These are phyloP conservation scores for Botryotinia narcissicola DNA, from an alignment of 2,329 filamentous ascomycete genomes.

Conservation along the genomic window DNA sequence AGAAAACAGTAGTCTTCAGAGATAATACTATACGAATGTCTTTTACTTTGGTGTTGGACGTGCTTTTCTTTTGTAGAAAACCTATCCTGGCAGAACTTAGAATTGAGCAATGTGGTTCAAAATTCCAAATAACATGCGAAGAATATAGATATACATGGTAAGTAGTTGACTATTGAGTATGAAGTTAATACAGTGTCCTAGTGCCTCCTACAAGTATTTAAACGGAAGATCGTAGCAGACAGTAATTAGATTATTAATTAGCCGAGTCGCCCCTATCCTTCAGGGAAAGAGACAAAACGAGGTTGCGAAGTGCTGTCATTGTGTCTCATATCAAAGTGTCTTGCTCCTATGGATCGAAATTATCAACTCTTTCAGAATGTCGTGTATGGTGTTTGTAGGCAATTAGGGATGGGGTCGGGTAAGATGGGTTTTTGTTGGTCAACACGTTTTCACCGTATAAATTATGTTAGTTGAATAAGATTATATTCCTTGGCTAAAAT, in stretches of 20 bases:
- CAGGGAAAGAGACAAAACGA: background rate
- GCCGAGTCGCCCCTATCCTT: background rate
- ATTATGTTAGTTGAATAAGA: background rate
- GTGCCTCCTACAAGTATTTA: background rate
- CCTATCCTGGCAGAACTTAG: background rate
- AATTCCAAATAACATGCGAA: background rate
- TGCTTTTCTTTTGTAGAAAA: background rate
- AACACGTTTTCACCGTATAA: background rate
- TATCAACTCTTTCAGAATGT: background rate
- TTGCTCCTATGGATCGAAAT: background rate
- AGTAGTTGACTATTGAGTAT: background rate
- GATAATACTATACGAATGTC: background rate
- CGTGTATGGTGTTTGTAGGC: background rate
- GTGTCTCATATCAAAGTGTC: background rate
- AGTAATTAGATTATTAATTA: background rate
- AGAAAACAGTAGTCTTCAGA: background rate
- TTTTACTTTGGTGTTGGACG: background rate
- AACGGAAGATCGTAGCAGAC: background rate
- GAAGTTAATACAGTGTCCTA: background rate
- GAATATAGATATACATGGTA: background rate
- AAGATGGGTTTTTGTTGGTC: background rate
- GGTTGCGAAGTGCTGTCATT: background rate
- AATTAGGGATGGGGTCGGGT: background rate
- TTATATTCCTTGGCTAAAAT: background rate
- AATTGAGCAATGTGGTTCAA: background rate